Percentiles rank a stretch among this genome's conserved stretches.
Conservation (phyloP, 106 monocot genomes). For the Gastrodia elata region DNA sequence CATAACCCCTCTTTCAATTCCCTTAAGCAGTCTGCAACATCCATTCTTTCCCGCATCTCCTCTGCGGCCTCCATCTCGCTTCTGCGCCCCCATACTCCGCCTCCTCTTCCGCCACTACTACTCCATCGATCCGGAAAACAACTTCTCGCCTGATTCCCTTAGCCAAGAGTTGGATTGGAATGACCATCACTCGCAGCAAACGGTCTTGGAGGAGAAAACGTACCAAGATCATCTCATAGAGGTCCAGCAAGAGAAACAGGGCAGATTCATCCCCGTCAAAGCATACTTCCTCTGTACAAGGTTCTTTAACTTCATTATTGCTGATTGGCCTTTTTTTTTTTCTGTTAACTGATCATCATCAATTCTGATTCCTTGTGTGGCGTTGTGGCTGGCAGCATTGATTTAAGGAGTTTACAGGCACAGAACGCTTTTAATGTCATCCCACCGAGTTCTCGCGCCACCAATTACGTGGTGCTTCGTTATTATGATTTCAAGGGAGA, state of each 20-base stretch:
- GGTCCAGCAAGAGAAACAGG: slow-evolving; percentile 81
- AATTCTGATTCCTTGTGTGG: not conserved
- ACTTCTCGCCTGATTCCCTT: slow-evolving; percentile 27
- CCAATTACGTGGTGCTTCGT: slow-evolving; percentile 86
- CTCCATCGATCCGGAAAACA: not conserved
- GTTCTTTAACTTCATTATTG: slow-evolving; percentile 9
- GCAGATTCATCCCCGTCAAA: slow-evolving; percentile 82
- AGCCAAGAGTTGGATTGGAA: slow-evolving; percentile 31
- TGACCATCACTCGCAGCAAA: slow-evolving; percentile 6
- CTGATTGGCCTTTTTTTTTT: too few relatives aligned
- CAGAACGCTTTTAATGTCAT: slow-evolving; percentile 95
- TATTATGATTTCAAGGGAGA: slow-evolving; percentile 73
- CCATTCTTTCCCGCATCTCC: slow-evolving; percentile 7
- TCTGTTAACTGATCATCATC: not conserved
- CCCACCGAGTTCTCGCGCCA: slow-evolving; percentile 73
- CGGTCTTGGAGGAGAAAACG: slow-evolving; percentile 31
- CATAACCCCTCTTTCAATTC: slow-evolving; percentile 16
- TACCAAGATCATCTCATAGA: slow-evolving; percentile 58
- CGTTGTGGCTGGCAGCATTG: slow-evolving; percentile 40
- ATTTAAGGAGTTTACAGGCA: slow-evolving; percentile 78
- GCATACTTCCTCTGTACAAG: slow-evolving; percentile 85
- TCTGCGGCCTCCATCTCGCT: not conserved
- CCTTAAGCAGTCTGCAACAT: not conserved
- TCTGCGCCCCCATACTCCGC: not conserved
- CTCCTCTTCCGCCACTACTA: slow-evolving; percentile 1